Evolutionary conservation across 108 stramenopile species (phyloP), one percentile per base, ranked within the genome.

Genomic region (Nitzschia sp.): DNA sequence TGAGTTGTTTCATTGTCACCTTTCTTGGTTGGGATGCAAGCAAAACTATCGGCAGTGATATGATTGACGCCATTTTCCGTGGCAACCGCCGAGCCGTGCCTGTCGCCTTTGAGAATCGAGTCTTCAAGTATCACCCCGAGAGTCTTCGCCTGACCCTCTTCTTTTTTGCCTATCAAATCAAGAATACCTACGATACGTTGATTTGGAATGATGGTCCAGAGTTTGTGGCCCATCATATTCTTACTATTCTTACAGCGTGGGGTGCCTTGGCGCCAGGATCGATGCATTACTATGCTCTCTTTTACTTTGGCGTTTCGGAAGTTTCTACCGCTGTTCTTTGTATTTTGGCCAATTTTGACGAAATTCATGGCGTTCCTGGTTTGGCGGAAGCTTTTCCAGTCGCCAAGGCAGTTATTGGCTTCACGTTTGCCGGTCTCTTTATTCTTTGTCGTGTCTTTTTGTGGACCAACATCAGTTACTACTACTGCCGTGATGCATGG

Each of bases 291-390:
- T 94, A 94, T 64, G 80, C 77, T 2, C 53, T 85, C 8, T 94
- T 92, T 72, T 94, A 83, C 67, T 82, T 94, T 72, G 93, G 93
- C 15, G 44, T 90, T 38, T 84, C 80, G 22, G 93, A 94, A 75
- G 62, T 91, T 8, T 83, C 82, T 46, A 95, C 93, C 0, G 79
- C 69, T 29, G 81, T 91, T 17, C 76, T 95, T 0, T 85, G 86
- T 52, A 25, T 95, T 5, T 65, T 95, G 52, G 89, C 93, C 25
- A 90, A 90, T 56, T 95, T 95, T 74, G 93, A 95, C 63, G 84
- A 83, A 19, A 59, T 76, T 34, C 79, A 75, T 66, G 93, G 93
- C 22, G 87, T 92, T 9, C 24, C 12, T 15, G 93, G 90, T n/a
- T 42, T 94, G 37, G 93, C 71, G 0, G 76, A 86, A 7, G 89